A percentile compares a stretch with the other conserved stretches of the same genome.
Conservation (phyloP, 2,329 filamentous ascomycete species). For the Diplodia intermedia region DNA sequence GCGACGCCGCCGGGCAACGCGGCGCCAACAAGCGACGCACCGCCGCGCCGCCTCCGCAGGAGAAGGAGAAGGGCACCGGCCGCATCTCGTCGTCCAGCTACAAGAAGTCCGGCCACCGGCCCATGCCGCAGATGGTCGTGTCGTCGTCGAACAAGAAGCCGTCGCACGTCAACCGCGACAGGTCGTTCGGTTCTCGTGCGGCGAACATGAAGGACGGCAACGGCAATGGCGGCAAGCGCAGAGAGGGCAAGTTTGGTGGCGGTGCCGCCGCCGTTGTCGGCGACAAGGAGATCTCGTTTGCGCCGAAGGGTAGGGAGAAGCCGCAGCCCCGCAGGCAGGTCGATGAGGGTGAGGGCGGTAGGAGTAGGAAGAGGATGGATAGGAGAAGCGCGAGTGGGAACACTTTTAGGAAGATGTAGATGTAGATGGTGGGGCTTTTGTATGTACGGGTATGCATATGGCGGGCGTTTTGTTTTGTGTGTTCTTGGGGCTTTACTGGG, state of each 20-base stretch:
- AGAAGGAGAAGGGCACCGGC: conserved; percentile 45
- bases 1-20: conserved; percentile 41
- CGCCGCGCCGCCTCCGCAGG: conserved; percentile 36
- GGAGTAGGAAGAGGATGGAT: conserved; percentile 49
- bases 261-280: conserved; percentile 49
- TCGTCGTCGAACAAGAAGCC: conserved; percentile 57
- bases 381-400: conserved; percentile 79
- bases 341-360: conserved; percentile 36
- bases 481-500: neutral
- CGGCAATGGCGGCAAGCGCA: conserved; percentile 29
- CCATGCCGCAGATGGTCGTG: conserved; percentile 62
- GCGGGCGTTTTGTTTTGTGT: neutral
- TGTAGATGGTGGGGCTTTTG: neutral
- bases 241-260: conserved; percentile 32
- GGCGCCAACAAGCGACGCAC: conserved; percentile 34
- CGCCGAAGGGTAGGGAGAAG: conserved; percentile 63
- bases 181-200: conserved; percentile 65
- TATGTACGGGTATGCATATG: neutral
- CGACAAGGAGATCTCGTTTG: conserved; percentile 74
- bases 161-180: conserved; percentile 54
- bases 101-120: conserved; percentile 61
- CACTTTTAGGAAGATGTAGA: conserved; percentile 71
- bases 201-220: conserved; percentile 44
- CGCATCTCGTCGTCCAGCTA: conserved; percentile 73
- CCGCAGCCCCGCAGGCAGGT: conserved; percentile 41